Base-by-base conservation (phyloP, 306 rosid genomes). In the Luffa aegyptiaca region DNA sequence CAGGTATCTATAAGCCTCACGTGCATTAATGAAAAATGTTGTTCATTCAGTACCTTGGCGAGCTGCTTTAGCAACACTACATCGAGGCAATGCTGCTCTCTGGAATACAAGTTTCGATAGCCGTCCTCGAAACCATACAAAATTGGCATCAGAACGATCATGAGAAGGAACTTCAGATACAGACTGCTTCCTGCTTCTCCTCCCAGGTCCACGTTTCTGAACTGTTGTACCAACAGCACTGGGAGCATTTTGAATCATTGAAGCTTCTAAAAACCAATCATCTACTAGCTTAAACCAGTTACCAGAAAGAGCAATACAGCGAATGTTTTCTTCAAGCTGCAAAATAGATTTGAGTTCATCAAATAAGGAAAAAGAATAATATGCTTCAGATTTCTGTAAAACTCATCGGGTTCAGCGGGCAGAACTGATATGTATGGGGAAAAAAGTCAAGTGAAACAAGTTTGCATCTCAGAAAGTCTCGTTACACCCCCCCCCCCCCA, bases 221-320 rank as follows among this genome's bases (percentile, higher is more conserved):
- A 88, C 41, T 83, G 92, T 84, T 80, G 92, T 82, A 78, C 90
- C 94, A 82, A 80, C 87, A 81, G 85, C 53, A 86, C 82, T 79
- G 20, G 91, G 36, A 58, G 88, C 84, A 83, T 84, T 88, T 90
- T 90, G 98, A 82, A 84, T 79, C 46, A 70, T 75, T 42, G 90
- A 84, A 82, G 90, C 81, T 45, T 93, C 96, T 70, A 84, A 90
- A 82, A 81, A 78, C 88, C 88, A 85, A 86, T 90, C 94, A 87
- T 96, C 99, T 81, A 91, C 88, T 81, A 89, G 86, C 88, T 91
- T 96, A 81, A 86, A 74, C 99, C 99, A 96, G 76, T 93, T 97
- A 16, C 87, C 92, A 61, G 85, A 86, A 82, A 93, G 81, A 61
- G 98, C 88, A 80, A 96, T 86, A 2, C 70, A 36, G 52, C 91